phyloP scores from a whole-genome alignment of 2,329 filamentous ascomycete genomes.

The Capronia americana region DNA sequence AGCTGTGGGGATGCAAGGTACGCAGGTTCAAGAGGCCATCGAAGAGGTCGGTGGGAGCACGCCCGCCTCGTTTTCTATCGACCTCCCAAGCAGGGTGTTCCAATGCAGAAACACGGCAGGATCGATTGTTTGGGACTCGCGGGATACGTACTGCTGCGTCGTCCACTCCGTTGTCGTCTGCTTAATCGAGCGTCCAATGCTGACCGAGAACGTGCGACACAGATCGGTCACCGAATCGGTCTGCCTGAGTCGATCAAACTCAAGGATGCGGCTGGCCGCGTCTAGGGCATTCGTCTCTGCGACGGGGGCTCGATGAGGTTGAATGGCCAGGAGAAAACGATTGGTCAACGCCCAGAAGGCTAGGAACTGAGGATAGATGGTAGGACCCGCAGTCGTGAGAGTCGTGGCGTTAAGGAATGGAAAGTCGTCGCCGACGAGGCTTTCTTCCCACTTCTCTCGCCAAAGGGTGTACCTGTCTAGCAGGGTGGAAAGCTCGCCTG shows the following conservation, averaged over 20 bases:
- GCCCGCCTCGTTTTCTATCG: neutral
- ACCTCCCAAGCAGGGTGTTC: constrained; percentile 7
- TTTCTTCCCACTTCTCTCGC: constrained; percentile 17
- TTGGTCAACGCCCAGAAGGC: constrained; percentile 22
- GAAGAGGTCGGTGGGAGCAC: neutral
- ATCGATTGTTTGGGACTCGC: neutral
- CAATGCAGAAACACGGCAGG: constrained; percentile 9
- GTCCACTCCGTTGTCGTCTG: constrained; percentile 19
- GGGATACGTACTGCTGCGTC: neutral
- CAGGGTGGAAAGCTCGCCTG: constrained; percentile 12
- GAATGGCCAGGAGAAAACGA: constrained; percentile 22
- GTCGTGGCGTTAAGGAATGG: constrained; percentile 4
- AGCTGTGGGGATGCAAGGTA: neutral
- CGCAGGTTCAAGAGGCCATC: neutral
- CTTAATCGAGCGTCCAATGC: constrained; percentile 18
- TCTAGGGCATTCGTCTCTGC: constrained; percentile 17
- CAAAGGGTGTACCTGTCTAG: constrained; percentile 15
- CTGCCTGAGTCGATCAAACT: constrained; percentile 9
- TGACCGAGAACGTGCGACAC: constrained; percentile 14
- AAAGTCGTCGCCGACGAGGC: neutral
- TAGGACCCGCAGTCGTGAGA: constrained; percentile 4
- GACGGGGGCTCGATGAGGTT: constrained; percentile 1
- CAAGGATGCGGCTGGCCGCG: constrained; percentile 10
- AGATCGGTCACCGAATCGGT: constrained; percentile 14
- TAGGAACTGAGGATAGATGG: constrained; percentile 20